These are phyloP conservation scores for Penicillium paxilli DNA, from an alignment of 495 filamentous ascomycete genomes.

Conservation along the genomic window DNA sequence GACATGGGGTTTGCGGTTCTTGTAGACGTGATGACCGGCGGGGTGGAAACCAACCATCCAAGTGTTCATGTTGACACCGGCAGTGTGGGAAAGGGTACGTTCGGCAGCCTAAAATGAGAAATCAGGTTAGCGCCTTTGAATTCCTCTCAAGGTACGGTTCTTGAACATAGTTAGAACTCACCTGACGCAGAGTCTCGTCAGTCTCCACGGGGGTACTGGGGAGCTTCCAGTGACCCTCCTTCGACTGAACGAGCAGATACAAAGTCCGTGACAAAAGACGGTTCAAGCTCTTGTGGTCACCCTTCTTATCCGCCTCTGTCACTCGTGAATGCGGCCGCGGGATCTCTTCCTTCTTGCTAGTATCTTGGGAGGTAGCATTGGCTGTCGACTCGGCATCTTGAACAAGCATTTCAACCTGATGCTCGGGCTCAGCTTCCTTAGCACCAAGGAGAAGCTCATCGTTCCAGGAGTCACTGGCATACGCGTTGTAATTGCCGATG, in stretches of 20 bases:
- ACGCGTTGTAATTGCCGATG: constrained; percentile 82
- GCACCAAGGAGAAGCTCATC: constrained; percentile 85
- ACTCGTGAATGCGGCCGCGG: constrained; percentile 68
- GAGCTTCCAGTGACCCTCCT: constrained; percentile 75
- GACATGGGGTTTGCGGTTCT: constrained; percentile 35
- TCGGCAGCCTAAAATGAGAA: constrained; percentile 66
- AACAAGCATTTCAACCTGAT: constrained; percentile 65
- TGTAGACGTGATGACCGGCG: constrained; percentile 70
- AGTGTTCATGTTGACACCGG: constrained; percentile 96
- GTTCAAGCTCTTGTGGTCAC: constrained; percentile 74
- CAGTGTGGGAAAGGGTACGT: constrained; percentile 71
- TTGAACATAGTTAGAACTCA: constrained; percentile 44
- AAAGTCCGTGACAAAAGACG: constrained; percentile 74
- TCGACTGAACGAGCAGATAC: constrained; percentile 75
- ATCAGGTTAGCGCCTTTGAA: constrained; percentile 2
- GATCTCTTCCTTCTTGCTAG: constrained; percentile 64
- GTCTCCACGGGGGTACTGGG: constrained; percentile 64
- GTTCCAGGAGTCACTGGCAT: constrained; percentile 80
- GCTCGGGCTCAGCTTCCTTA: constrained; percentile 55
- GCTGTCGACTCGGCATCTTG: constrained; percentile 73
- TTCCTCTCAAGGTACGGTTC: neutral
- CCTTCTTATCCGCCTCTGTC: constrained; percentile 78
- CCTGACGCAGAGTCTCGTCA: constrained; percentile 77
- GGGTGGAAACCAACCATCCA: constrained; percentile 94
- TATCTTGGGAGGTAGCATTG: constrained; percentile 62